These are phyloP conservation scores for Oryza meridionalis DNA, from an alignment of 176 grass and related monocot genomes.

Conservation along the genomic window DNA sequence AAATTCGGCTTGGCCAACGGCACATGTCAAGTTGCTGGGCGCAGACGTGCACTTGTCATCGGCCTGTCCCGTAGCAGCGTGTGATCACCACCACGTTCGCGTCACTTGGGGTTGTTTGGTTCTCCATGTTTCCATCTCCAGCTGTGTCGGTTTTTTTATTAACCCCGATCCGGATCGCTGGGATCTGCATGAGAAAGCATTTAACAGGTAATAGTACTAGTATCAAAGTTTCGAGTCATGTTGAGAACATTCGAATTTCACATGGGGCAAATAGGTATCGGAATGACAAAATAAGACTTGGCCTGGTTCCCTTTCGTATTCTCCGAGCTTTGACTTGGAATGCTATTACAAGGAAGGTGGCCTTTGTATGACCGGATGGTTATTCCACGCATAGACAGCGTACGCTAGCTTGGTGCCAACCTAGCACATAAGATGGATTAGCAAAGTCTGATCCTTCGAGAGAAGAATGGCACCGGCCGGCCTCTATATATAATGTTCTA, in stretches of 20 bases:
- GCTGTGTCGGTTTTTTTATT: not conserved
- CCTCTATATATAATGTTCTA: not conserved
- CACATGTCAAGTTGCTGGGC: not conserved
- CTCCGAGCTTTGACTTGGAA: not conserved
- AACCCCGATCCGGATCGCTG: not conserved
- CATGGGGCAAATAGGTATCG: not conserved
- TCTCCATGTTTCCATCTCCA: not conserved
- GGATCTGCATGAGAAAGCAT: not conserved
- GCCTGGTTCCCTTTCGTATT: not conserved
- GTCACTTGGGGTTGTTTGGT: not conserved
- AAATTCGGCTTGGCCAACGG: not conserved
- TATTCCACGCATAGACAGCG: not conserved
- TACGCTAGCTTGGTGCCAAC: constrained; percentile 8
- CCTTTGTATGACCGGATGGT: constrained; percentile 7
- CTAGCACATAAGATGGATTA: not conserved
- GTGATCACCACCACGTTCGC: not conserved
- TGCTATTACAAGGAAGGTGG: no score
- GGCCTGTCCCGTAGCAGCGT: not conserved
- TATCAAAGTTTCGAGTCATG: not conserved
- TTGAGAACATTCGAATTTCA: not conserved
- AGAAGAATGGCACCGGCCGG: not conserved
- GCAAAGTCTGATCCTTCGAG: not conserved
- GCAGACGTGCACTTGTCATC: constrained; percentile 6
- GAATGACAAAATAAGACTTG: not conserved
- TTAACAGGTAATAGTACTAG: not conserved